Evolutionary conservation across 768 basidiomycete genomes (phyloP).

Genomic region (Mycena kentingensis): DNA sequence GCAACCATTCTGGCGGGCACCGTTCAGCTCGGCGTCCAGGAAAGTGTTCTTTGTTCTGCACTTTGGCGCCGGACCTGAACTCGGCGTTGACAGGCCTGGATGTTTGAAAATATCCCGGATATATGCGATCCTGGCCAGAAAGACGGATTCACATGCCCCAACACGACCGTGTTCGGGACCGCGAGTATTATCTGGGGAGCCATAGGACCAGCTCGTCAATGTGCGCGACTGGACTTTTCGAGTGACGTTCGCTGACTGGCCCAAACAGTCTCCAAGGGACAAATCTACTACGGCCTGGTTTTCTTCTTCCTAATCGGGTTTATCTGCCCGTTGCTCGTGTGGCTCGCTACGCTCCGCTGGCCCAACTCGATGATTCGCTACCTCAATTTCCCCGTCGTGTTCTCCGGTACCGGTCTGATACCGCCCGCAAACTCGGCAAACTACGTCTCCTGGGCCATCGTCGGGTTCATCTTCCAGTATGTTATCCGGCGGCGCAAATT

Average conservation of each 20-base stretch:
- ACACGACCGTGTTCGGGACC: constrained; percentile 53
- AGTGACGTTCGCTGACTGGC: constrained; percentile 11
- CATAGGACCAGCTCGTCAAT: not conserved
- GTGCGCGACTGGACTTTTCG: constrained; percentile 36
- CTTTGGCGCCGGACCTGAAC: too few relatives aligned
- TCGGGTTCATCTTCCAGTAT: constrained; percentile 70
- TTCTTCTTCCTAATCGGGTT: constrained; percentile 83
- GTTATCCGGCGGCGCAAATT: constrained; percentile 58
- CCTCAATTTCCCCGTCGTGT: constrained; percentile 65
- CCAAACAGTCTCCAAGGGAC: constrained; percentile 53
- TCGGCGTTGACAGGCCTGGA: too few relatives aligned
- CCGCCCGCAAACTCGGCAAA: constrained; percentile 71
- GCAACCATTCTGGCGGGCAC: constrained; percentile 63
- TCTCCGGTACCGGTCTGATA: constrained; percentile 60
- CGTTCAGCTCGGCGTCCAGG: constrained; percentile 65
- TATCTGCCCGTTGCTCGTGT: constrained; percentile 57
- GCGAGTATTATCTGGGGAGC: constrained; percentile 48
- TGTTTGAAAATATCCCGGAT: constrained; percentile 55
- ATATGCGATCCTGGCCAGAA: constrained; percentile 17
- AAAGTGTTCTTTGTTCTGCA: constrained; percentile 28
- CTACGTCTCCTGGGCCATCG: constrained; percentile 66
- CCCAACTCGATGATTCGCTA: constrained; percentile 63
- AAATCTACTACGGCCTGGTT: constrained; percentile 60
- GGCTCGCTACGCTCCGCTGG: constrained; percentile 56
- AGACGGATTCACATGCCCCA: constrained; percentile 38